Evolutionary conservation across 2,329 filamentous ascomycete species (phyloP).

Genomic region (Eurotiales sp.): DNA sequence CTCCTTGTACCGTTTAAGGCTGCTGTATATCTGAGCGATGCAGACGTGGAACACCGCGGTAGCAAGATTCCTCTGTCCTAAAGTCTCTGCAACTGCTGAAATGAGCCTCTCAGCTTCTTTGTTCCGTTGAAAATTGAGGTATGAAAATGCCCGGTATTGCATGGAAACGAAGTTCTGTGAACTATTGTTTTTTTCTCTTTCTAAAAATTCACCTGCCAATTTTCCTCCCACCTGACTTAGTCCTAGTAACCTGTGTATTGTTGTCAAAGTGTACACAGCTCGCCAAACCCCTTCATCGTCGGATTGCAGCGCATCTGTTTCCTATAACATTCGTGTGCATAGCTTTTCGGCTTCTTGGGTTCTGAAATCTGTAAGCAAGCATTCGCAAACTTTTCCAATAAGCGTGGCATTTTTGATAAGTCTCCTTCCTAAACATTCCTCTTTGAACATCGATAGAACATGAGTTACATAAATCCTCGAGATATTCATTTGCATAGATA

Average conservation of each 20-base stretch:
- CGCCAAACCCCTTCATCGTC: no score
- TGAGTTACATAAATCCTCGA: conserved; percentile 31
- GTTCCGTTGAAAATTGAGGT: no score
- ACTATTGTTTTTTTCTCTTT: background rate
- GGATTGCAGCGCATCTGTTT: no score
- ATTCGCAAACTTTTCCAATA: background rate
- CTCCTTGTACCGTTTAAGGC: no score
- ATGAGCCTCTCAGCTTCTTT: no score
- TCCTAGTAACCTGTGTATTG: background rate
- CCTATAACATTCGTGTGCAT: background rate
- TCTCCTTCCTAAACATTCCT: background rate
- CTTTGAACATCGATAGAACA: conserved; percentile 14
- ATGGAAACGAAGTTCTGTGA: no score
- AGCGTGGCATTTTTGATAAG: background rate
- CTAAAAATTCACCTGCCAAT: background rate
- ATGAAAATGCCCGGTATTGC: no score
- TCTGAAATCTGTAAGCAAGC: conserved; percentile 6
- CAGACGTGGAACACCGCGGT: no score
- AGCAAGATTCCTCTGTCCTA: no score
- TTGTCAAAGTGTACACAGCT: no score
- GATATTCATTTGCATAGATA: conserved; percentile 11
- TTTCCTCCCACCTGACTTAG: background rate
- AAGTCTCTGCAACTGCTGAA: no score
- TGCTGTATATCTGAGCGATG: no score
- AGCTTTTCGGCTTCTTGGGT: conserved; percentile 5